Percentiles rank a stretch among this genome's conserved stretches.
Conservation (phyloP, 441 rosid species). For the Aleurites moluccanus region DNA sequence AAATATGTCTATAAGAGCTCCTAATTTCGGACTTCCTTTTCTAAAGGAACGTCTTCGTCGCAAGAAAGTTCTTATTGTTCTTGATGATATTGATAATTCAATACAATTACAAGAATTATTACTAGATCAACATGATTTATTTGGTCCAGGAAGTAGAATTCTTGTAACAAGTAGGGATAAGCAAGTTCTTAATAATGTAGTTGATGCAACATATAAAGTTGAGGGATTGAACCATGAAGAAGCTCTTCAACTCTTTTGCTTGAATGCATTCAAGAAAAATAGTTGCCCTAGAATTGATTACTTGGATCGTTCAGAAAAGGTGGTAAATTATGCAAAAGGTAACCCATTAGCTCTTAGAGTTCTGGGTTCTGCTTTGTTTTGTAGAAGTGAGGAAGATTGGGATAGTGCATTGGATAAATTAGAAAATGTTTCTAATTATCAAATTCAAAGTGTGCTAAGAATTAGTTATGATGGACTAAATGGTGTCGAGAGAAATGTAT, state of each 20-base stretch:
- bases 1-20: background rate
- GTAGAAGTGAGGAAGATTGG: background rate
- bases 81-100: background rate
- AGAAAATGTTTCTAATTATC: background rate
- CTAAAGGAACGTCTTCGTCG: background rate
- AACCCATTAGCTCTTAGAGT: conserved; percentile 1
- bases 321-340: background rate
- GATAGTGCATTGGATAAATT: background rate
- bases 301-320: background rate
- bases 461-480: background rate
- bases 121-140: background rate
- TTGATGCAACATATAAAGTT: conserved; percentile 1
- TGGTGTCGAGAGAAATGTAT: background rate
- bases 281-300: background rate
- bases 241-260: background rate
- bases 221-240: background rate
- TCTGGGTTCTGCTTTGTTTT: background rate
- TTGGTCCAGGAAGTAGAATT: conserved; percentile 5
- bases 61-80: background rate
- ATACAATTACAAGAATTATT: background rate
- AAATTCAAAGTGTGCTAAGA: background rate
- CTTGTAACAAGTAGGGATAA: background rate
- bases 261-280: background rate
- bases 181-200: background rate
- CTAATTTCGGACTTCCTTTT: background rate